Percentiles rank a stretch among this genome's conserved stretches.
Conservation (phyloP, 2,329 filamentous ascomycete species). For the Phaeophleospora eucalypticola region DNA sequence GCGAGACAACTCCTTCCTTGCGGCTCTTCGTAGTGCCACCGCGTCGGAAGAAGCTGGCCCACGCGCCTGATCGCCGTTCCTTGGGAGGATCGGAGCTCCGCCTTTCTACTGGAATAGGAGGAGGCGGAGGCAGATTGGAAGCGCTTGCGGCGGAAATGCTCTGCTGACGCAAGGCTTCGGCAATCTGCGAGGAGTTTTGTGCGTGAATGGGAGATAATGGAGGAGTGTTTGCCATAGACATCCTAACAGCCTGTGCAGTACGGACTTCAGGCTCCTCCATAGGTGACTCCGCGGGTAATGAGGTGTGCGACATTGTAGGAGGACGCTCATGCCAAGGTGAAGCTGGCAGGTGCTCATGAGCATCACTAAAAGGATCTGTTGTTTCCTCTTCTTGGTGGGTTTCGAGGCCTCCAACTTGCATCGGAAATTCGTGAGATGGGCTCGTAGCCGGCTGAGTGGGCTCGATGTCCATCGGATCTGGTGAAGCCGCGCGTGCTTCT, state of each 20-base stretch:
- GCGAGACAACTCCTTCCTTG: conserved; percentile 44
- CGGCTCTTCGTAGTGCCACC: conserved; percentile 35
- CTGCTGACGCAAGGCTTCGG: conserved; percentile 15
- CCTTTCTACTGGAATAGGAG: conserved; percentile 24
- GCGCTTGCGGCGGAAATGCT: conserved; percentile 14
- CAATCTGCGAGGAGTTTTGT: conserved; percentile 14
- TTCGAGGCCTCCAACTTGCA: conserved; percentile 2
- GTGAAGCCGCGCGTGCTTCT: conserved; percentile 7
- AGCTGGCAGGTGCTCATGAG: conserved; percentile 20
- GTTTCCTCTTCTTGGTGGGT: conserved; percentile 1
- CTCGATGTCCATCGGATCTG: conserved; percentile 7
- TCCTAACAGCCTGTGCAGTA: conserved; percentile 46
- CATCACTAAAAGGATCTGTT: conserved; percentile 25
- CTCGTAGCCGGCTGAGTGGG: neutral
- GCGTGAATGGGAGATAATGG: conserved; percentile 32
- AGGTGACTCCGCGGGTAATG: conserved; percentile 30
- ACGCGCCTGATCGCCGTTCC: conserved; percentile 46
- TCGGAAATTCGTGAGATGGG: neutral
- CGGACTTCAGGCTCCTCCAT: conserved; percentile 46
- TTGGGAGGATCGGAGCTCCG: conserved; percentile 45
- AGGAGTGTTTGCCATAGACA: conserved; percentile 45
- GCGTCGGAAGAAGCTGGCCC: conserved; percentile 73
- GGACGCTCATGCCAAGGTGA: conserved; percentile 14
- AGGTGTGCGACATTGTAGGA: conserved; percentile 4
- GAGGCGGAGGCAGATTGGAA: conserved; percentile 22